Conservation (phyloP, 148 eudicot species). For the Rhododendron ovatum region DNA sequence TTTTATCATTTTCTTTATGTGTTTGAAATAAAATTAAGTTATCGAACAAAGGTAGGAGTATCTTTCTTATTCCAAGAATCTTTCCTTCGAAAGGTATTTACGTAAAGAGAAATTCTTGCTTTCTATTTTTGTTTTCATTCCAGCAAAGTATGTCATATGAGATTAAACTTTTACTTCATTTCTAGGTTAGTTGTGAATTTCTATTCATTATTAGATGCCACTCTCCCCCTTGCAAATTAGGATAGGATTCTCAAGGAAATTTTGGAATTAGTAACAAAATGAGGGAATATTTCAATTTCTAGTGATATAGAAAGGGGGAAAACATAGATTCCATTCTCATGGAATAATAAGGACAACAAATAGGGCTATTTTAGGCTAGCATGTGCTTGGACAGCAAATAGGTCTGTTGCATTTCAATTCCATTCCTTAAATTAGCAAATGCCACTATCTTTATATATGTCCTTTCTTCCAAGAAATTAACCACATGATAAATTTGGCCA, state of each 20-base stretch:
- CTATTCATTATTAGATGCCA: not conserved
- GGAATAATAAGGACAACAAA: not conserved
- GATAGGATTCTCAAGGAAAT: not conserved
- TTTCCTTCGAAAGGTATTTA: not conserved
- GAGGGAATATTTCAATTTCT: not conserved
- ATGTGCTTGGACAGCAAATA: not conserved
- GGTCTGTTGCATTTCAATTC: not conserved
- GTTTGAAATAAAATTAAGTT: not conserved
- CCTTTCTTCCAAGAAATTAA: not conserved
- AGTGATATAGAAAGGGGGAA: not conserved
- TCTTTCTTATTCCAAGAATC: not conserved
- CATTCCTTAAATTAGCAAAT: not conserved
- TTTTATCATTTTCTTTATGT: not conserved
- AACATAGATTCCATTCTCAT: not conserved
- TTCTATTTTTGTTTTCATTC: not conserved
- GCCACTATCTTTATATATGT: not conserved
- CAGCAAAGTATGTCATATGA: not conserved
- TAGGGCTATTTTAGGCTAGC: not conserved
- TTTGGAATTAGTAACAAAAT: not conserved
- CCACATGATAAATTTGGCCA: not conserved
- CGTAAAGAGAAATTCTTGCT: not conserved
- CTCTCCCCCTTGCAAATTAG: not conserved
- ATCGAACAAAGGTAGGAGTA: not conserved
- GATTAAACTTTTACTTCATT: not conserved
- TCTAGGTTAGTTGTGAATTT: not conserved